Percentiles rank a stretch among this genome's conserved stretches.
Evolutionary conservation across 1,139 yeast genomes (phyloP).

Genomic region (Scheffersomyces insectosa): DNA sequence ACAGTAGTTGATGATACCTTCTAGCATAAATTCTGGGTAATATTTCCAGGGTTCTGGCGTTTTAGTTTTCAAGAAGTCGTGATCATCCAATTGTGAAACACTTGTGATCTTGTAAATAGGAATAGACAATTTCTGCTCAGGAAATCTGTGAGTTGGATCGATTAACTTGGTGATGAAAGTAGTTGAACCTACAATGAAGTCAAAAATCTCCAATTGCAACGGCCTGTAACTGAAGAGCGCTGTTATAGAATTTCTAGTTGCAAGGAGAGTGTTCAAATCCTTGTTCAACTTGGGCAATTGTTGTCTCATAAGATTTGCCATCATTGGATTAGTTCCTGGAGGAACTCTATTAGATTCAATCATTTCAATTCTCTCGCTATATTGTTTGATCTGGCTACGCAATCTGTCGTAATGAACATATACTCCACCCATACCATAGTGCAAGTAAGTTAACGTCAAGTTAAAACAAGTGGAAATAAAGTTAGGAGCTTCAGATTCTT

Average conservation of each 20-base stretch:
- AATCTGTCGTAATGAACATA: constrained; percentile 57
- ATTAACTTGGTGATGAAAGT: constrained; percentile 69
- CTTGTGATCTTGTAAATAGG: constrained; percentile 63
- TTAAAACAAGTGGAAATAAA: constrained; percentile 89
- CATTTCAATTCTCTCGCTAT: constrained; percentile 52
- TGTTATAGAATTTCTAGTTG: constrained; percentile 54
- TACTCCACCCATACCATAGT: constrained; percentile 88
- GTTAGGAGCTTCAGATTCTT: constrained; percentile 48
- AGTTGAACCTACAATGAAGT: constrained; percentile 73
- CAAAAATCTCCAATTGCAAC: constrained; percentile 67
- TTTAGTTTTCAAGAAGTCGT: constrained; percentile 61
- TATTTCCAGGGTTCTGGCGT: constrained; percentile 80
- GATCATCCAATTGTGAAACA: constrained; percentile 60
- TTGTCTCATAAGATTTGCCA: constrained; percentile 29
- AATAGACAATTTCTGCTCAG: constrained; percentile 51
- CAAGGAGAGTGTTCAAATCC: constrained; percentile 37
- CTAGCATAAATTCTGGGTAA: constrained; percentile 84
- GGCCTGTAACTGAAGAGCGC: constrained; percentile 58
- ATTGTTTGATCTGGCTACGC: constrained; percentile 51
- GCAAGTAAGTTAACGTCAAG: constrained; percentile 73
- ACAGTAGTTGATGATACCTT: constrained; percentile 78
- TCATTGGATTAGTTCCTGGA: constrained; percentile 30
- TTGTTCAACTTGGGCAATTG: constrained; percentile 51
- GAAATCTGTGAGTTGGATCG: constrained; percentile 70
- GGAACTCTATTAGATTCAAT: constrained; percentile 30